Evolutionary conservation across 306 rosid genomes (phyloP).

Genomic region (Pyrus betulifolia): DNA sequence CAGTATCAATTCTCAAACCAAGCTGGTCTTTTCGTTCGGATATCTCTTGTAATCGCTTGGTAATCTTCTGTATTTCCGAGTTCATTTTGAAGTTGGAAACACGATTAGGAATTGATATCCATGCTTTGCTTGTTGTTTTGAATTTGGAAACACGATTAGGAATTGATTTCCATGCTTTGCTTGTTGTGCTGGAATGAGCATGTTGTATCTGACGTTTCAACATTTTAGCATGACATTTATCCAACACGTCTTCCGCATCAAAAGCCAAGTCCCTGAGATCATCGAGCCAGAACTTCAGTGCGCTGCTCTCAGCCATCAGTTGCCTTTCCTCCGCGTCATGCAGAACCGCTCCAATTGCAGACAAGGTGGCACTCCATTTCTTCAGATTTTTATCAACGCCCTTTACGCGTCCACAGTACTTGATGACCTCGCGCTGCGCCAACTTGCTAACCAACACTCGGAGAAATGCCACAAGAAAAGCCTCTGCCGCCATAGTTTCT

Average conservation of each 20-base stretch:
- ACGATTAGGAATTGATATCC: too few relatives aligned
- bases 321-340: neutral
- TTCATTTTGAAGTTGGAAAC: neutral
- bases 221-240: slow-evolving; percentile 3
- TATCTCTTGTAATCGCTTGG: neutral
- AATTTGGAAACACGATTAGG: neutral
- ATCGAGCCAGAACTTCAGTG: neutral
- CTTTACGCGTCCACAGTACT: neutral
- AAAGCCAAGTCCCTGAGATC: slow-evolving; percentile 23
- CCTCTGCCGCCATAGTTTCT: neutral
- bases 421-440: neutral
- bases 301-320: neutral
- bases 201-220: neutral
- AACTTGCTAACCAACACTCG: neutral
- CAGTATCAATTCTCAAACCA: neutral
- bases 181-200: too few relatives aligned
- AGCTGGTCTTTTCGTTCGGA: neutral
- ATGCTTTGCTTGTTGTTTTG: too few relatives aligned
- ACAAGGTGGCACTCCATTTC: neutral
- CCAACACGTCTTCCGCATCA: slow-evolving; percentile 17
- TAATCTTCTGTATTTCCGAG: neutral
- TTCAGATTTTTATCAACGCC: neutral
- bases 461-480: neutral
- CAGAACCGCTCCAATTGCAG: neutral
- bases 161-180: neutral